Evolutionary conservation across 306 rosid species (phyloP), one percentile per base, ranked within the genome.

Genomic region (Trichosanthes cucumerina): DNA sequence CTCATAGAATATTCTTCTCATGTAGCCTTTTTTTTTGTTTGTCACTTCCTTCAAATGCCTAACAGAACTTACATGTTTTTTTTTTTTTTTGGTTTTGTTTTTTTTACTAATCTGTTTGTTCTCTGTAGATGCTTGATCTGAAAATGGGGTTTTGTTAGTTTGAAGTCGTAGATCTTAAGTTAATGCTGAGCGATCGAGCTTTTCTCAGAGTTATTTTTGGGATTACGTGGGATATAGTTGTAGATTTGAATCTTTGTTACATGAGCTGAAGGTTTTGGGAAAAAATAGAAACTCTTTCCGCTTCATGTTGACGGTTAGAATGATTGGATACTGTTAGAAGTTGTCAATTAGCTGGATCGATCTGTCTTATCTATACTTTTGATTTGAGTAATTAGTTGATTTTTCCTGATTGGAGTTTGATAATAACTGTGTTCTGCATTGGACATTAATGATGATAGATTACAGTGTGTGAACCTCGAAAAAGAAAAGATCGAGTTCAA

Each of bases 1-100:
- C 19, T 80, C 19, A 21, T 50, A 36, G 75, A 75, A 75, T 78
- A 75, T 80, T 76, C 75, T 43, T 69, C 76, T 71, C 41, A 57
- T 60, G n/a, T 54, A 63, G 79, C 64, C 71, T 73, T 33, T 72
- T 33, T 72, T 66, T 69, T 41, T 23, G 75, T 43, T 23, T 43
- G 52, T 69, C 75, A 69, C 3, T 18, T 64, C 75, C 8, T 68
- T 26, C 60, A 73, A 49, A 73, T 73, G 28, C 60, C 62, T 0
- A 73, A 28, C 14, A 73, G 19, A 49, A 31, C 18, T 47, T 34
- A 16, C 1, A 69, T 43, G 1, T 41, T 41, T 69, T 68, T 68
- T 66, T 66, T 58, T n/a, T 9, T 13, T 15, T 6, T 21, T 3
- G 6, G 6, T 39, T 18, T 65, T 44, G 26, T 15, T 49, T 50